Evolutionary conservation across 176 grass and related monocot genomes (phyloP).

Genomic region (Puya raimondii): DNA sequence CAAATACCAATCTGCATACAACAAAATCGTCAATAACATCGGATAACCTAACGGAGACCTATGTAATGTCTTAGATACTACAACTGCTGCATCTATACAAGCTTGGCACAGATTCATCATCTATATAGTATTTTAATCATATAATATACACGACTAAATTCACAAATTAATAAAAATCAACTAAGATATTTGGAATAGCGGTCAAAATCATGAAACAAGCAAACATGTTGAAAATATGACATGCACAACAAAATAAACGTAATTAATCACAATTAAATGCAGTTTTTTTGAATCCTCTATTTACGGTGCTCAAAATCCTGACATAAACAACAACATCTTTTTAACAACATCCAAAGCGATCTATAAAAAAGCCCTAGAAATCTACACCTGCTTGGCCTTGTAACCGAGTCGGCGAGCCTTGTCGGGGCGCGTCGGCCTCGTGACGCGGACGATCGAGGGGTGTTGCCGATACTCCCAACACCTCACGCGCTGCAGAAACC

Average conservation of each 20-base stretch:
- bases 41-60: background rate
- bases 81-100: constrained; percentile 35
- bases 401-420: constrained; percentile 74
- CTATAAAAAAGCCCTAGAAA: background rate
- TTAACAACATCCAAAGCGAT: background rate
- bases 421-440: constrained; percentile 48
- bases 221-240: too few species aligned
- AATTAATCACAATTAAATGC: too few species aligned
- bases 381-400: constrained; percentile 73
- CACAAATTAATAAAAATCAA: too few species aligned
- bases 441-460: constrained; percentile 51
- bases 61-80: background rate
- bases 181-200: too few species aligned
- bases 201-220: too few species aligned
- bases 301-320: too few species aligned
- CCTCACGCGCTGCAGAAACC: constrained; percentile 62
- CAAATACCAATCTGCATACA: background rate
- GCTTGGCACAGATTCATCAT: too few species aligned
- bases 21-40: background rate
- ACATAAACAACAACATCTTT: too few species aligned
- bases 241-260: too few species aligned
- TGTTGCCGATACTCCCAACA: constrained; percentile 76
- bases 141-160: too few species aligned
- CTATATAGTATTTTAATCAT: too few species aligned
- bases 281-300: too few species aligned